A percentile compares a stretch with the other conserved stretches of the same genome.
These are phyloP conservation scores for Pyrenophora graminea DNA, from an alignment of 2,329 filamentous ascomycete species.

Conservation along the genomic window DNA sequence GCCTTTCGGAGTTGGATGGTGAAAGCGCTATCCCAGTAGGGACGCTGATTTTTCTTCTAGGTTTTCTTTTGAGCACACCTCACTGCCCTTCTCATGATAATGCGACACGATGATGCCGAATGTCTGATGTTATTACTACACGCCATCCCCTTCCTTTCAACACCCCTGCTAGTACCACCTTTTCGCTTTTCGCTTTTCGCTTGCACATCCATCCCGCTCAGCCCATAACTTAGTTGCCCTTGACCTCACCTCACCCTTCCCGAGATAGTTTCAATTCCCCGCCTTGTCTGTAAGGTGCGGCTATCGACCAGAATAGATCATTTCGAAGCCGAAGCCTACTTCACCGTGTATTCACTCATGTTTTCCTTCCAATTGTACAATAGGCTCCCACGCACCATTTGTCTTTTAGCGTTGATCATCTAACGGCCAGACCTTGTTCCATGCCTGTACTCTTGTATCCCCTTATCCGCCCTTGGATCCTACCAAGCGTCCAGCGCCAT, in stretches of 20 bases:
- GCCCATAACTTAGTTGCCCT: conserved; percentile 10
- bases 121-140: conserved; percentile 19
- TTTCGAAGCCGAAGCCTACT: conserved; percentile 9
- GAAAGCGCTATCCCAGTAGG: conserved; percentile 10
- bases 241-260: conserved; percentile 2
- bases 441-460: no score
- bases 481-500: no score
- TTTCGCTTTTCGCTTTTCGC: conserved; percentile 1
- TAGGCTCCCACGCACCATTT: neutral
- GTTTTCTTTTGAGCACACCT: conserved; percentile 6
- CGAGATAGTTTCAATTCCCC: conserved; percentile 6
- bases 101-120: conserved; percentile 19
- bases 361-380: conserved; percentile 2
- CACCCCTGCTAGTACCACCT: neutral
- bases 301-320: conserved; percentile 16
- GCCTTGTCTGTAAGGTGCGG: conserved; percentile 12
- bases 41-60: conserved; percentile 6
- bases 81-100: conserved; percentile 17
- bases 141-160: conserved; percentile 10
- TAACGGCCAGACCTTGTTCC: no score
- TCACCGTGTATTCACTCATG: neutral
- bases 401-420: no score
- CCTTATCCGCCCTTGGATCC: no score
- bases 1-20: conserved; percentile 33
- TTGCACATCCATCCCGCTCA: conserved; percentile 13